These are phyloP conservation scores for Neofusicoccum ribis DNA, from an alignment of 2,329 filamentous ascomycete species.

Conservation along the genomic window DNA sequence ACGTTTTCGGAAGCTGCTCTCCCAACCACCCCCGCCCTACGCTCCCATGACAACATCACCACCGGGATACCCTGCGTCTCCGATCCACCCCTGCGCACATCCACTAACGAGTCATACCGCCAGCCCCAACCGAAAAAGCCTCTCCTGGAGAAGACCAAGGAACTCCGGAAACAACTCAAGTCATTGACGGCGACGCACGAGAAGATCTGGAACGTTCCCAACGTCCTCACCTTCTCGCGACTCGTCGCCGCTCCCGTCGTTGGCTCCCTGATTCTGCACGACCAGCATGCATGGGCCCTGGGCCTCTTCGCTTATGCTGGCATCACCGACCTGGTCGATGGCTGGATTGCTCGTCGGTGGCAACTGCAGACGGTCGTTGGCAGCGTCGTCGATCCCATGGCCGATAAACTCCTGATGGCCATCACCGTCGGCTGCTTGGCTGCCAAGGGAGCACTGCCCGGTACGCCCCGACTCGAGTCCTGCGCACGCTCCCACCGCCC, in stretches of 20 bases:
- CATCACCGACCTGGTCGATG: constrained; percentile 87
- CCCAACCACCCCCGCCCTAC: neutral
- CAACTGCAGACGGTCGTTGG: constrained; percentile 91
- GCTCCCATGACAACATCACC: neutral
- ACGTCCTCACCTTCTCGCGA: constrained; percentile 84
- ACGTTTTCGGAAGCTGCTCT: neutral
- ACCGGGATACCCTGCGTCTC: constrained; percentile 5
- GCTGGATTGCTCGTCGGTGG: constrained; percentile 87
- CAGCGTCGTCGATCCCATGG: constrained; percentile 93
- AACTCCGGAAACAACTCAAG: constrained; percentile 33
- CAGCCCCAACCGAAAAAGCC: constrained; percentile 23
- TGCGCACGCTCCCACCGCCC: constrained; percentile 11
- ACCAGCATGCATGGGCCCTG: constrained; percentile 75
- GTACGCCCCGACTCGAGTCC: constrained; percentile 49
- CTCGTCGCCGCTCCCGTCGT: constrained; percentile 80
- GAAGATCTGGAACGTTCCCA: constrained; percentile 97
- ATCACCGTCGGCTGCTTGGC: constrained; percentile 83
- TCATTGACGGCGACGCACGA: constrained; percentile 59
- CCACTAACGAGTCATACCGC: constrained; percentile 14
- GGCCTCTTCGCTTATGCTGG: constrained; percentile 90
- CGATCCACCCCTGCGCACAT: constrained; percentile 11
- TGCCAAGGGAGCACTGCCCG: constrained; percentile 75
- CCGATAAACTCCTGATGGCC: constrained; percentile 95
- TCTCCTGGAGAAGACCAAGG: constrained; percentile 29
- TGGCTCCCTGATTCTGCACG: constrained; percentile 84